Percentiles rank a stretch among this genome's conserved stretches.
These are phyloP conservation scores for Penicillium simplicissimum DNA, from an alignment of 495 filamentous ascomycete species.

Conservation along the genomic window DNA sequence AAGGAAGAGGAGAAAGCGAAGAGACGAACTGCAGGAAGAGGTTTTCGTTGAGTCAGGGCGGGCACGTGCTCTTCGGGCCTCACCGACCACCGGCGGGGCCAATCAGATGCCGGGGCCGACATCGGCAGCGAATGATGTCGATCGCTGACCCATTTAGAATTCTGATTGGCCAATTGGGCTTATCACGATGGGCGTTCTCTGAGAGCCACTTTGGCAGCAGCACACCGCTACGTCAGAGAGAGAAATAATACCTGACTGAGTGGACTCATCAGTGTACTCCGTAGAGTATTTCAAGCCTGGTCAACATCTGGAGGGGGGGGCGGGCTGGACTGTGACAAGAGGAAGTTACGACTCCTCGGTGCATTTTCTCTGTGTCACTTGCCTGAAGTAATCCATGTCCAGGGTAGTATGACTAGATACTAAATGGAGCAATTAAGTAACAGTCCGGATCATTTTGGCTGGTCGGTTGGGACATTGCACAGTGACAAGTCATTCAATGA, in stretches of 20 bases:
- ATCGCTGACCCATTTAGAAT: background rate
- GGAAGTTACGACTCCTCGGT: background rate
- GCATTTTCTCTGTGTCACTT: slow-evolving; percentile 2
- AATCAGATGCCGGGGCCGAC: slow-evolving; percentile 30
- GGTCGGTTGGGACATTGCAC: background rate
- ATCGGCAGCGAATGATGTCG: slow-evolving; percentile 15
- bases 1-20: slow-evolving; percentile 24
- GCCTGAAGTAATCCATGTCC: background rate
- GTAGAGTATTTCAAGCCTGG: too few species aligned
- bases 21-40: slow-evolving; percentile 19
- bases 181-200: slow-evolving; percentile 2
- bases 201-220: background rate
- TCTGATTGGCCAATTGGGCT: slow-evolving; percentile 1
- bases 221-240: slow-evolving; percentile 3
- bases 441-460: background rate
- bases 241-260: too few species aligned
- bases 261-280: background rate
- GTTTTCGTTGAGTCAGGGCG: slow-evolving; percentile 35
- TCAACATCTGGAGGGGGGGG: too few species aligned
- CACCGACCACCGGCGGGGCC: slow-evolving; percentile 34
- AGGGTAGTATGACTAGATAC: background rate
- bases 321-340: background rate
- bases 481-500: background rate
- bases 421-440: background rate
- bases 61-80: slow-evolving; percentile 31